Conservation (phyloP, 176 grass and related monocot genomes). For the Aegilops longissima region DNA sequence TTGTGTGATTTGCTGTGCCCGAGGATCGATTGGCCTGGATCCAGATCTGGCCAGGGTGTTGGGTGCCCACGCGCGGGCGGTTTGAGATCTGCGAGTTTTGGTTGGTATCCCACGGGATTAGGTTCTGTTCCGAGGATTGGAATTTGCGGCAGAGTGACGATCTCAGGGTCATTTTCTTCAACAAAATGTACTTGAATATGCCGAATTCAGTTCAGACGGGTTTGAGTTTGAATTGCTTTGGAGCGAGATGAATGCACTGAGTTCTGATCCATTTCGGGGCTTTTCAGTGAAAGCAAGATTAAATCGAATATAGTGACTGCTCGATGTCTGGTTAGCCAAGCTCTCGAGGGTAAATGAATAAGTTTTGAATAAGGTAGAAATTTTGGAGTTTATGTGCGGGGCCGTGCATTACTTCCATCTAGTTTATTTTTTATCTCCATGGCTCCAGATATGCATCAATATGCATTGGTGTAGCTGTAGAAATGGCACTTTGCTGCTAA, state of each 20-base stretch:
- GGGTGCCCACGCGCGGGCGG: background rate
- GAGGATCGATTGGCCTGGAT: constrained; percentile 21
- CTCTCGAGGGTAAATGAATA: background rate
- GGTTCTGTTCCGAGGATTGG: constrained; percentile 6
- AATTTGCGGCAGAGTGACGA: constrained; percentile 1
- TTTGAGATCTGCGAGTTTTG: constrained; percentile 41
- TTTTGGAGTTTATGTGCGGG: background rate
- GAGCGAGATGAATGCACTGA: constrained; percentile 9
- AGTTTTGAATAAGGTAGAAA: background rate
- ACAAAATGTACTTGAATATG: background rate
- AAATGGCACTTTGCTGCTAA: background rate
- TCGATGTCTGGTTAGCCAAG: background rate
- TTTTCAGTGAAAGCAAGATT: background rate
- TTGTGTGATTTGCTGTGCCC: background rate
- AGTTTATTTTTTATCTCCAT: background rate
- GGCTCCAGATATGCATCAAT: background rate
- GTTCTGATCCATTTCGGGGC: constrained; percentile 1
- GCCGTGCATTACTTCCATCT: background rate
- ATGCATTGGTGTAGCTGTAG: background rate
- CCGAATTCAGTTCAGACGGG: constrained; percentile 1
- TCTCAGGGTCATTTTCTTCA: background rate
- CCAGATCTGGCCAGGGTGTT: constrained; percentile 42
- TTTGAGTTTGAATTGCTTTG: background rate
- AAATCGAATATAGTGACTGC: background rate
- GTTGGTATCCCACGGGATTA: constrained; percentile 9